These are phyloP conservation scores for Raphanus sativus DNA, from an alignment of 345 rosid species.

Conservation along the genomic window DNA sequence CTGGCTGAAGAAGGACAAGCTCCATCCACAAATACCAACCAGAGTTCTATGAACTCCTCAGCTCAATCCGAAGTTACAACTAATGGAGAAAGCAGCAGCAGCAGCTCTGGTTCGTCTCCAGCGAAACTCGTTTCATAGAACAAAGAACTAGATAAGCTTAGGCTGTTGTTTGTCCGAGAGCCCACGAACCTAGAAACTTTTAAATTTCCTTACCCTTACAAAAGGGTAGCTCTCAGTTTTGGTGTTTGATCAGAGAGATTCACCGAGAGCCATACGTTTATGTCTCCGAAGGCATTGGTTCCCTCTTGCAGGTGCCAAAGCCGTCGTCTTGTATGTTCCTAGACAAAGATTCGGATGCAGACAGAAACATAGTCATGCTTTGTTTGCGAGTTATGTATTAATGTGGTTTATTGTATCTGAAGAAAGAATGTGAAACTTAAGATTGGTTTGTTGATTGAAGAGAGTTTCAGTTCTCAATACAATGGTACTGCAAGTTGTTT, in stretches of 20 bases:
- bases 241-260: slow-evolving; percentile 40
- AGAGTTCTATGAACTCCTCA: slow-evolving; percentile 35
- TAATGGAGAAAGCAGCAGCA: slow-evolving; percentile 47
- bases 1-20: slow-evolving; percentile 90
- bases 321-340: slow-evolving; percentile 31
- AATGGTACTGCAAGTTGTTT: background rate
- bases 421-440: slow-evolving; percentile 21
- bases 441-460: background rate
- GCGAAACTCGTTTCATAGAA: slow-evolving; percentile 47
- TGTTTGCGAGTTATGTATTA: slow-evolving; percentile 32
- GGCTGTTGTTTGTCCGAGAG: slow-evolving; percentile 6
- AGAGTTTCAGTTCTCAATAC: background rate
- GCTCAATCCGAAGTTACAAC: slow-evolving; percentile 39
- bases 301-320: slow-evolving; percentile 37
- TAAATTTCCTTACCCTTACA: slow-evolving; percentile 18
- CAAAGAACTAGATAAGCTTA: slow-evolving; percentile 49
- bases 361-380: slow-evolving; percentile 10
- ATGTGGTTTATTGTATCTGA: slow-evolving; percentile 40
- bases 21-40: slow-evolving; percentile 50
- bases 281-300: slow-evolving; percentile 50
- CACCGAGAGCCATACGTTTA: slow-evolving; percentile 33
- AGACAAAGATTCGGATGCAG: slow-evolving; percentile 25
- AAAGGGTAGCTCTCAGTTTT: slow-evolving; percentile 37
- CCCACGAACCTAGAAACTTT: slow-evolving; percentile 27
- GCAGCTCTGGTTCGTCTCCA: slow-evolving; percentile 39